phyloP scores from a whole-genome alignment of 75 land plant species.

The Selaginella tamariscina region DNA sequence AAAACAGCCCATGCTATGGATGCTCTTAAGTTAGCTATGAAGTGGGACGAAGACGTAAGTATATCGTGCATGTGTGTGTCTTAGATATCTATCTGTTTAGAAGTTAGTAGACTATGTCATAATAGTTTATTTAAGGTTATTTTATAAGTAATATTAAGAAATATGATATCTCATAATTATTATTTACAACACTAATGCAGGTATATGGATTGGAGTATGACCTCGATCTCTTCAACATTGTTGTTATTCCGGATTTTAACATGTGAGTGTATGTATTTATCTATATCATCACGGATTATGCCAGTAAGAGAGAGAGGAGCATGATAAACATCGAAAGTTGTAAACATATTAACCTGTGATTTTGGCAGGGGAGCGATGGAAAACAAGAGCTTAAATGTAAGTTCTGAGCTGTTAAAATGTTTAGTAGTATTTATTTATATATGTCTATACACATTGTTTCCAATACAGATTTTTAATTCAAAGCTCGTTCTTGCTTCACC shows the following conservation, averaged over 20 bases:
- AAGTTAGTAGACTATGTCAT: too few relatives aligned
- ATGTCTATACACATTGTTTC: not conserved
- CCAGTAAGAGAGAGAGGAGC: too few relatives aligned
- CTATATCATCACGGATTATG: too few relatives aligned
- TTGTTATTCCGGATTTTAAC: slow-evolving; percentile 96
- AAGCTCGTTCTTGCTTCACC: slow-evolving; percentile 92
- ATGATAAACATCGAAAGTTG: too few relatives aligned
- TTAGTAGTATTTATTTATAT: not conserved
- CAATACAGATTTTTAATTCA: slow-evolving; percentile 80
- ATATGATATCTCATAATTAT: too few relatives aligned
- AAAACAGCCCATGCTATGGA: slow-evolving; percentile 92
- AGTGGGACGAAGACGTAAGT: slow-evolving; percentile 96
- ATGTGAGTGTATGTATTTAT: too few relatives aligned
- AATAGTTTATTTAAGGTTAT: too few relatives aligned
- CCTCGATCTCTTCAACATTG: slow-evolving; percentile 94
- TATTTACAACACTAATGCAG: too few relatives aligned
- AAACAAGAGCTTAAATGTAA: slow-evolving; percentile 92
- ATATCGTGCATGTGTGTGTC: not conserved
- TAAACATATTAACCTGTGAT: not conserved
- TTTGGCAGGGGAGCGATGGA: slow-evolving; percentile 93
- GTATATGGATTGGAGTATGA: slow-evolving; percentile 98
- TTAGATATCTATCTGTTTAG: too few relatives aligned
- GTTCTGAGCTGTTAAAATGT: too few relatives aligned
- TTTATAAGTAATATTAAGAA: too few relatives aligned
- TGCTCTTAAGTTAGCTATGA: slow-evolving; percentile 85